Evolutionary conservation across 805 yeast genomes (phyloP).

Genomic region (Lipomyces anomalus): DNA sequence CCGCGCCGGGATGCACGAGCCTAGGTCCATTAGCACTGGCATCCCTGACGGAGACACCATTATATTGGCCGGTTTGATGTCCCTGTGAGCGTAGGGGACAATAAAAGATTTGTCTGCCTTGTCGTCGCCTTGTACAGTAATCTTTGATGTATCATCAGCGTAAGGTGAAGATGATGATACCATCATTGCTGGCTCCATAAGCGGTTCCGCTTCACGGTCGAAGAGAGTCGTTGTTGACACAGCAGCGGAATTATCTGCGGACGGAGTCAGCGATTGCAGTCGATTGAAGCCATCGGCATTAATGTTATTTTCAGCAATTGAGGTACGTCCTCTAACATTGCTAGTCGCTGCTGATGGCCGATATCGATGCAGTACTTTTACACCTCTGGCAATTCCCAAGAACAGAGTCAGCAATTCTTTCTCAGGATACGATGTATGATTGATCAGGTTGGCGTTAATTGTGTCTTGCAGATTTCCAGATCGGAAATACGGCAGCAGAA

Average conservation of each 20-base stretch:
- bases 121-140: too few relatives aligned
- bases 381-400: constrained; percentile 66
- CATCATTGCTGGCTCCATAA: background rate
- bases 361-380: constrained; percentile 68
- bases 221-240: too few relatives aligned
- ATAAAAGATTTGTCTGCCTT: constrained; percentile 39
- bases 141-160: background rate
- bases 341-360: constrained; percentile 36
- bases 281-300: background rate
- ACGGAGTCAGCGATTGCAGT: background rate
- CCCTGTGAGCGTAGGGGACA: constrained; percentile 76
- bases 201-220: background rate
- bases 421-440: constrained; percentile 51
- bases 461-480: constrained; percentile 73
- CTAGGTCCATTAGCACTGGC: constrained; percentile 79
- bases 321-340: too few relatives aligned
- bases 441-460: constrained; percentile 59
- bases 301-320: too few relatives aligned
- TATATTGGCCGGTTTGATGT: constrained; percentile 83
- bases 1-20: constrained; percentile 67
- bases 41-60: constrained; percentile 69
- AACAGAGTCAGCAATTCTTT: constrained; percentile 56
- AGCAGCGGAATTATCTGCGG: too few relatives aligned
- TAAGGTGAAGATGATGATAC: background rate
- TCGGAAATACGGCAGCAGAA: constrained; percentile 65